phyloP scores from a whole-genome alignment of 805 yeast species.

The Candida caryicola region DNA sequence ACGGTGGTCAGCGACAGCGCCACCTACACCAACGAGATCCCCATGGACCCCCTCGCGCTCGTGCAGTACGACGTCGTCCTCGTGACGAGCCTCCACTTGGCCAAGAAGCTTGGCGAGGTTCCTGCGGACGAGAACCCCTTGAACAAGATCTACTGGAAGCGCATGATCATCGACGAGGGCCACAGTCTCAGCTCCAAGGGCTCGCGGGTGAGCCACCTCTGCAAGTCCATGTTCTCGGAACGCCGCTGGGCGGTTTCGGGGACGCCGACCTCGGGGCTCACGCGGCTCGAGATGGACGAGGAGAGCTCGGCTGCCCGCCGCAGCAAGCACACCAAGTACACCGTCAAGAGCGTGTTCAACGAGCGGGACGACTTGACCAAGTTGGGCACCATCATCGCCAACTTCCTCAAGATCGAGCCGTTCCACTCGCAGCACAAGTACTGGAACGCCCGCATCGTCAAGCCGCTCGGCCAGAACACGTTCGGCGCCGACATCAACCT shows the following conservation, averaged over 20 bases:
- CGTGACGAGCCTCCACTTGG: constrained; percentile 46
- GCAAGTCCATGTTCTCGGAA: constrained; percentile 51
- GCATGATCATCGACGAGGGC: constrained; percentile 74
- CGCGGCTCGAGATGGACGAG: constrained; percentile 52
- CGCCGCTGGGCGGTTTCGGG: constrained; percentile 75
- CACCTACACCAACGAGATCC: constrained; percentile 18
- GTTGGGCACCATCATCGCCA: constrained; percentile 50
- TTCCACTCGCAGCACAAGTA: constrained; percentile 46
- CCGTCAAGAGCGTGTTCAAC: constrained; percentile 49
- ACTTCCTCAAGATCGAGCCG: constrained; percentile 58
- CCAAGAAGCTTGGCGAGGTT: constrained; percentile 34
- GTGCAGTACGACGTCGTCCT: constrained; percentile 52
- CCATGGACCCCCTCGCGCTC: constrained; percentile 28
- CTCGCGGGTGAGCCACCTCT: constrained; percentile 48
- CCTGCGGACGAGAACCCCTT: constrained; percentile 31
- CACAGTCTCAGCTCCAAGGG: constrained; percentile 57
- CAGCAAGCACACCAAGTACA: constrained; percentile 31
- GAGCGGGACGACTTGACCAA: constrained; percentile 52
- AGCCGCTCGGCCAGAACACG: constrained; percentile 43
- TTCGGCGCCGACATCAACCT: constrained; percentile 44
- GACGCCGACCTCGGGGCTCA: constrained; percentile 71
- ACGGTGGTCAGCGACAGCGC: constrained; percentile 12
- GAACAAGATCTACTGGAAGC: constrained; percentile 55
- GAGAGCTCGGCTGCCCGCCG: constrained; percentile 14
- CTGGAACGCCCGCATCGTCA: constrained; percentile 47